phyloP scores from a whole-genome alignment of 1,284 basidiomycete genomes.

The Cutaneotrichosporon sp. region DNA sequence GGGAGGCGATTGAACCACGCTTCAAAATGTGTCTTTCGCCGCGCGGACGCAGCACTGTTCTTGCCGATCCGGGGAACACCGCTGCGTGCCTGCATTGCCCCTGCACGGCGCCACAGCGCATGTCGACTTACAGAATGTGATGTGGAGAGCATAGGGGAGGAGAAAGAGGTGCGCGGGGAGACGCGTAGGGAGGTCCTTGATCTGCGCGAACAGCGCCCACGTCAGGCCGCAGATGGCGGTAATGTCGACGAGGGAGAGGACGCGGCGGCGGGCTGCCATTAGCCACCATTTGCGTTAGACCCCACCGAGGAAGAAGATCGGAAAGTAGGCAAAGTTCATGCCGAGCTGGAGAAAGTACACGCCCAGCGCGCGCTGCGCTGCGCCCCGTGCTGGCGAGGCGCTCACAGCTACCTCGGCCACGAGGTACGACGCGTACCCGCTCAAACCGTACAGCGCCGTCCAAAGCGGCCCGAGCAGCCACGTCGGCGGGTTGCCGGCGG shows the following conservation, averaged over 20 bases:
- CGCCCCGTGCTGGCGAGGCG: neutral
- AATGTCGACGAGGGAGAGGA: neutral
- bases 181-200: neutral
- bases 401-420: constrained; percentile 56
- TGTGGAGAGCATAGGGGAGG: neutral
- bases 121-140: neutral
- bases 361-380: neutral
- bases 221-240: neutral
- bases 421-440: constrained; percentile 70
- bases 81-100: too few species aligned
- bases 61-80: too few species aligned
- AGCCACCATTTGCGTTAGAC: too few species aligned
- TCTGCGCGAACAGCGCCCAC: neutral
- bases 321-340: constrained; percentile 6
- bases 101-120: neutral
- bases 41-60: too few species aligned
- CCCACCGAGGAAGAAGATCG: constrained; percentile 2
- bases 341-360: constrained; percentile 6
- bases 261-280: too few species aligned
- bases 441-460: constrained; percentile 50
- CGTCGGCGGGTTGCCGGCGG: constrained; percentile 6
- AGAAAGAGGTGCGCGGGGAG: neutral
- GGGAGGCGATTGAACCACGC: too few species aligned
- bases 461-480: constrained; percentile 20
- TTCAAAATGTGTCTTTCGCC: too few species aligned